Base-by-base conservation (phyloP, 495 filamentous ascomycete species). In the Neurospora sp. region DNA sequence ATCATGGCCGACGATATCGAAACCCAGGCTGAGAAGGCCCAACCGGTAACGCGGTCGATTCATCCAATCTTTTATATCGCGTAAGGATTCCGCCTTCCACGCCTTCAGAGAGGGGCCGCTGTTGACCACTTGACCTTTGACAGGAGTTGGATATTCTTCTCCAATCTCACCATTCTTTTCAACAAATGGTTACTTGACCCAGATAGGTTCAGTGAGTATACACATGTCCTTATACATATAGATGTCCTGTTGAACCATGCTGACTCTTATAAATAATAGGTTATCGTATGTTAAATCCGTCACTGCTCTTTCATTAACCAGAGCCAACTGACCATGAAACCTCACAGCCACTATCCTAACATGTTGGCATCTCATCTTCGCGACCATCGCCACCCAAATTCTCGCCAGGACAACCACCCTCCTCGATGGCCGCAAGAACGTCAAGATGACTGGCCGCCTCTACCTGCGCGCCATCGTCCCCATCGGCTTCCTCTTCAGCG, bases 111-210 rank as follows among this genome's bases (percentile, higher is more conserved):
- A n/a, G 54, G 27, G 27, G 14, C 14, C 54, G 27, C 11, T 42
- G 54, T 37, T 38, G 31, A 49, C 14, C 20, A 66, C 35, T 70
- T 16, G 72, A 72, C 31, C 23, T 37, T 62, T 69, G 46, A 39
- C 77, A 96, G 93, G 77, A 84, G 87, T 82, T 98, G 95, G 95
- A 97, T 98, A 72, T 84, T 91, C 73, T 86, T 97, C 77, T 96
- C 93, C 79, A 97, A 95, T 72, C 86, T 88, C 74, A 93, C 95
- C 73, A 97, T 98, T 76, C 82, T 98, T 72, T 98, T 97, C 88
- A 97, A 98, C 88, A 97, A 97, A 84, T 94, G 92, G 87, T 89
- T 98, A 66, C 87, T 97, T 71, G 87, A 91, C 78, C 89, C 87
- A 75, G 85, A 86, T 77, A 87, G 91, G 71, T 97, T 97, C 84